Conservation (phyloP, 371 early-diverging fungal species). For the Syncephalis plumigaleata region DNA sequence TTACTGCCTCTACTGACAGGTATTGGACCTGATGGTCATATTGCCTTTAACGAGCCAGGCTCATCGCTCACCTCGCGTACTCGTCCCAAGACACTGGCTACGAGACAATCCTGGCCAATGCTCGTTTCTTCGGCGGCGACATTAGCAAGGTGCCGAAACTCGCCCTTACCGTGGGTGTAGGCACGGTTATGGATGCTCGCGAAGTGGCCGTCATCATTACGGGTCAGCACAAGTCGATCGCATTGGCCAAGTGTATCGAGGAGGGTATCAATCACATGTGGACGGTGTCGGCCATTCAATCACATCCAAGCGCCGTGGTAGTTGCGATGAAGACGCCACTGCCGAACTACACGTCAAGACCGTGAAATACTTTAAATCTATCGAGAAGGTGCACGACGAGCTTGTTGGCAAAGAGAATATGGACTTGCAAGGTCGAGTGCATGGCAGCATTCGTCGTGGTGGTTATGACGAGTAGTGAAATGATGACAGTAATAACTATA, state of each 20-base stretch:
- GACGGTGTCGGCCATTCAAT: slow-evolving; percentile 80
- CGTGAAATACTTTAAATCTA: slow-evolving; percentile 77
- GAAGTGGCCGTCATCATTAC: slow-evolving; percentile 76
- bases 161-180: slow-evolving; percentile 68
- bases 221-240: slow-evolving; percentile 69
- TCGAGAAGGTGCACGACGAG: slow-evolving; percentile 71
- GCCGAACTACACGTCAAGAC: slow-evolving; percentile 81
- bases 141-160: slow-evolving; percentile 76
- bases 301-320: slow-evolving; percentile 74
- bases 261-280: slow-evolving; percentile 56
- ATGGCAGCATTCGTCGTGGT: background rate
- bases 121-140: slow-evolving; percentile 76
- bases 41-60: slow-evolving; percentile 87
- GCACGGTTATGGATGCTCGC: slow-evolving; percentile 73
- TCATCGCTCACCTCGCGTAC: slow-evolving; percentile 69
- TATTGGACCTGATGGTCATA: slow-evolving; percentile 82
- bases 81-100: slow-evolving; percentile 81
- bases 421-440: slow-evolving; percentile 37
- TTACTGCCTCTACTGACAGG: slow-evolving; percentile 9
- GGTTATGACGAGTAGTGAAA: background rate
- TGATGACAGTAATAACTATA: too few species aligned
- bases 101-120: slow-evolving; percentile 78
- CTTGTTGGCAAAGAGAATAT: slow-evolving; percentile 62
- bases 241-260: slow-evolving; percentile 72
- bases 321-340: slow-evolving; percentile 86